These are phyloP conservation scores for Penicillium lividum DNA, from an alignment of 495 filamentous ascomycete species.

Conservation along the genomic window DNA sequence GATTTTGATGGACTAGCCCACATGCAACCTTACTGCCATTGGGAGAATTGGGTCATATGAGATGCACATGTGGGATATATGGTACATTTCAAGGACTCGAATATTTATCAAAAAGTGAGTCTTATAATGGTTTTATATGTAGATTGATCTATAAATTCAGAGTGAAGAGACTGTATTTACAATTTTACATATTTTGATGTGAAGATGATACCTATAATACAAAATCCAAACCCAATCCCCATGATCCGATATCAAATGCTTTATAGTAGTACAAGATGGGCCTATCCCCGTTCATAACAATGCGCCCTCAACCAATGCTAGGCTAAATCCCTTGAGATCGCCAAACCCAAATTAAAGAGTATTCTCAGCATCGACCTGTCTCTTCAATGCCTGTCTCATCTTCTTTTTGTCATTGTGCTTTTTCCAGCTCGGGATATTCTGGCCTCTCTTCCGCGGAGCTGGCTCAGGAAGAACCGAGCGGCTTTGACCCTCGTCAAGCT, in stretches of 20 bases:
- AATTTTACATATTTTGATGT: conserved; percentile 15
- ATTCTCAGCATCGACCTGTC: conserved; percentile 22
- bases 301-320: conserved; percentile 21
- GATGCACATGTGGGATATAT: too few relatives aligned
- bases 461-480: conserved; percentile 21
- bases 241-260: conserved; percentile 18
- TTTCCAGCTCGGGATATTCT: conserved; percentile 50
- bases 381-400: conserved; percentile 44
- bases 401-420: conserved; percentile 47
- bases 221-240: conserved; percentile 13
- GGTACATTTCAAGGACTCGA: too few relatives aligned
- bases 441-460: conserved; percentile 38
- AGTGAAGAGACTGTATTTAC: conserved; percentile 26
- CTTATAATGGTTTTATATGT: too few relatives aligned
- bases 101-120: too few relatives aligned
- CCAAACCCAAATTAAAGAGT: conserved; percentile 15
- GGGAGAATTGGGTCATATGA: too few relatives aligned
- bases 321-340: neutral
- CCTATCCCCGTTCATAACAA: conserved; percentile 7
- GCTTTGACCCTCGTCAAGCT: conserved; percentile 26
- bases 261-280: conserved; percentile 13
- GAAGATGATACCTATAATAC: conserved; percentile 26
- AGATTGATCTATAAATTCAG: neutral
- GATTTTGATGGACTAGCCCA: too few relatives aligned
- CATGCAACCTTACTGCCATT: too few relatives aligned